Evolutionary conservation across 2,329 filamentous ascomycete genomes (phyloP).

Genomic region (Harringtonia lauricola): DNA sequence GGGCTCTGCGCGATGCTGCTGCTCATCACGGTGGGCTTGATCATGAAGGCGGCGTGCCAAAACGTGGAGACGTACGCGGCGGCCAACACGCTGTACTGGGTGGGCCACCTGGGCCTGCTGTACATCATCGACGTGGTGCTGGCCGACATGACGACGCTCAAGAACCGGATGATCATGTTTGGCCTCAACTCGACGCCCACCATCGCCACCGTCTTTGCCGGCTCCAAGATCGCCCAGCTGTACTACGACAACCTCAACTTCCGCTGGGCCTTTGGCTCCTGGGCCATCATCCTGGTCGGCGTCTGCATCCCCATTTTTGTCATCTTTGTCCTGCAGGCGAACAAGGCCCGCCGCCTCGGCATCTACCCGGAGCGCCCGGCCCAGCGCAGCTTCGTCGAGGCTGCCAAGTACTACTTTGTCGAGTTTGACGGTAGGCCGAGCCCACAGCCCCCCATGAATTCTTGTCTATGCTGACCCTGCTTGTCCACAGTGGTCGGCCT

Average conservation of each 20-base stretch:
- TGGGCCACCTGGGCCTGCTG: conserved; percentile 35
- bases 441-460: not conserved
- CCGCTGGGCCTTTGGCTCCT: conserved; percentile 59
- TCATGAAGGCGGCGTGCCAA: conserved; percentile 55
- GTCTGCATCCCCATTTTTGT: conserved; percentile 45
- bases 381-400: conserved; percentile 33
- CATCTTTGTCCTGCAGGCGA: conserved; percentile 46
- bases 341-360: conserved; percentile 45
- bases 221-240: conserved; percentile 40
- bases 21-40: conserved; percentile 39
- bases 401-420: conserved; percentile 39
- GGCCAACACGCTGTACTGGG: conserved; percentile 54
- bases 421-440: conserved; percentile 44
- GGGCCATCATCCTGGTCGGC: conserved; percentile 50
- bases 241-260: conserved; percentile 42
- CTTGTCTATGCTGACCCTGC: not conserved
- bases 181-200: conserved; percentile 56
- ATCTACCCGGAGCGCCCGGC: conserved; percentile 28
- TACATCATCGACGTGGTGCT: conserved; percentile 44
- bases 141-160: conserved; percentile 53
- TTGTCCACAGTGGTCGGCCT: conserved; percentile 43
- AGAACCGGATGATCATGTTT: conserved; percentile 53
- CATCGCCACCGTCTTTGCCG: conserved; percentile 52
- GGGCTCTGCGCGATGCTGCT: conserved; percentile 44
- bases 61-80: conserved; percentile 51